Conservation (phyloP, 495 filamentous ascomycete genomes). For the Talaromyces adpressus region DNA sequence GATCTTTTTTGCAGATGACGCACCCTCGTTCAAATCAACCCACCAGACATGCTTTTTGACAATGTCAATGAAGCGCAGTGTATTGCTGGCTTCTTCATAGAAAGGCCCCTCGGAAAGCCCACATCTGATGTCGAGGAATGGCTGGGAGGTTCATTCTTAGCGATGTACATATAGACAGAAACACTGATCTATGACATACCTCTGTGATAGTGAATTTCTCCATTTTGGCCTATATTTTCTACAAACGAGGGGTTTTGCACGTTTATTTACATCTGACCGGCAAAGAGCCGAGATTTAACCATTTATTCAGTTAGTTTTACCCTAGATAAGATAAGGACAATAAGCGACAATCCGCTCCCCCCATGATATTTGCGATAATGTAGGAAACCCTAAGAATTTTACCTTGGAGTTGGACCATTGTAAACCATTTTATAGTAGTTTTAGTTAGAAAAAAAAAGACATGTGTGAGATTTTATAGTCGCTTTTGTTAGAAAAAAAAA, state of each 20-base stretch:
- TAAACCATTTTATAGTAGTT: no score
- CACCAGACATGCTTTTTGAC: constrained; percentile 67
- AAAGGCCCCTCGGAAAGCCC: constrained; percentile 77
- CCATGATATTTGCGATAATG: neutral
- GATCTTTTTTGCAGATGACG: constrained; percentile 57
- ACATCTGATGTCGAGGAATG: constrained; percentile 68
- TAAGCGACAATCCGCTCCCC: no score
- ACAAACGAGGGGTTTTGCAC: neutral
- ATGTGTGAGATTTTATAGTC: no score
- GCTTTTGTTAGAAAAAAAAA: no score
- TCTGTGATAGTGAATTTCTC: constrained; percentile 6
- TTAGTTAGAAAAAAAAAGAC: no score
- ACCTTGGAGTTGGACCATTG: no score
- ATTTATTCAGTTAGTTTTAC: neutral
- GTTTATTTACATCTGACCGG: neutral
- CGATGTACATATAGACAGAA: neutral
- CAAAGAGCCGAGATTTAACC: neutral
- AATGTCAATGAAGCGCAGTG: constrained; percentile 87
- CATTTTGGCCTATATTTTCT: neutral
- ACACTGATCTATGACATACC: neutral
- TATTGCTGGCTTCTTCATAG: constrained; percentile 60
- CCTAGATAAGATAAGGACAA: no score
- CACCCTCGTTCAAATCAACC: constrained; percentile 57
- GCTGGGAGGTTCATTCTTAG: constrained; percentile 32
- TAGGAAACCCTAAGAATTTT: no score